Percentiles rank a stretch among this genome's conserved stretches.
Evolutionary conservation across 2,329 filamentous ascomycete species (phyloP).

Genomic region (Amauroascus verrucosus): DNA sequence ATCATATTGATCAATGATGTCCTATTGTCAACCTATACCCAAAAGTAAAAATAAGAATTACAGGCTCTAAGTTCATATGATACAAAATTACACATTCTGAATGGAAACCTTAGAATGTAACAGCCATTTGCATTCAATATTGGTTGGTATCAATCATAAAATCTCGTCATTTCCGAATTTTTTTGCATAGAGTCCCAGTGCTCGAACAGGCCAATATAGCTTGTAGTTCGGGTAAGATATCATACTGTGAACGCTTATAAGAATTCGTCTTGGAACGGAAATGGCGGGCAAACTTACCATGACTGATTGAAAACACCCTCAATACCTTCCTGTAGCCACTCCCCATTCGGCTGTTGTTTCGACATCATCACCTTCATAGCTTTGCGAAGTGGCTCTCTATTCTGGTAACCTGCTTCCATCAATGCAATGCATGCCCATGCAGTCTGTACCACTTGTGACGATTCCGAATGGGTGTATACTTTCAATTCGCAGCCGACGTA

Average conservation of each 20-base stretch:
- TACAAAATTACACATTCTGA: too few relatives aligned
- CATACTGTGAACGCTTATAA: constrained; percentile 50
- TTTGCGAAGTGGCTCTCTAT: constrained; percentile 59
- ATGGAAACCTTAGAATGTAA: too few relatives aligned
- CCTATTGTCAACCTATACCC: too few relatives aligned
- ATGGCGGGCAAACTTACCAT: constrained; percentile 50
- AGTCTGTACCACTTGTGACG: constrained; percentile 87
- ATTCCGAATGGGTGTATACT: constrained; percentile 63
- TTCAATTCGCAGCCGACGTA: constrained; percentile 75
- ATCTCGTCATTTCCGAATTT: constrained; percentile 58
- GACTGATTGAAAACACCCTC: constrained; percentile 98
- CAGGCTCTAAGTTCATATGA: too few relatives aligned
- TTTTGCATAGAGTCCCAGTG: constrained; percentile 75
- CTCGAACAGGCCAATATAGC: constrained; percentile 89
- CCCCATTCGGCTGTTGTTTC: constrained; percentile 76
- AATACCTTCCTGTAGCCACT: constrained; percentile 92
- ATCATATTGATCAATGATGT: too few relatives aligned
- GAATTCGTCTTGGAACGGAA: constrained; percentile 8
- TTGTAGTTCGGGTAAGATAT: constrained; percentile 99
- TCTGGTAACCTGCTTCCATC: constrained; percentile 71
- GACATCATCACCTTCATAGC: constrained; percentile 74
- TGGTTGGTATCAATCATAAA: constrained; percentile 4
- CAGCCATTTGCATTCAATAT: too few relatives aligned
- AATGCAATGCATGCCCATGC: constrained; percentile 78
- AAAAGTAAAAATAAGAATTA: too few relatives aligned